Base-by-base conservation (phyloP, 495 filamentous ascomycete species). In the Xylaria scruposa region DNA sequence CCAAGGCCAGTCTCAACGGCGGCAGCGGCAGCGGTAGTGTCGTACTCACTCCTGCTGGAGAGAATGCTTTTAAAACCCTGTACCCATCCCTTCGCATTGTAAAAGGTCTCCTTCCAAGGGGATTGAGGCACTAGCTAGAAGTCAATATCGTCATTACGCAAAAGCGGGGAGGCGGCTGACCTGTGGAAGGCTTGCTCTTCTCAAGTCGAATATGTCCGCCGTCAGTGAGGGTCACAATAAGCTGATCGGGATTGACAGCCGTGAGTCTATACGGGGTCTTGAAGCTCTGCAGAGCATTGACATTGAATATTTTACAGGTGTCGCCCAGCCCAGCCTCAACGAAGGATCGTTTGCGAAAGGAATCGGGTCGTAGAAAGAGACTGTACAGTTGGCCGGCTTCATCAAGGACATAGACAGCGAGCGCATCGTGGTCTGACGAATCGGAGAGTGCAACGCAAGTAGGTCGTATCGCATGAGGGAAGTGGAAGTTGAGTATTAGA, bases 391-490 rank as follows among this genome's bases (percentile, higher is more conserved):
- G 89, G 73, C 92, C 92, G 0, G 85, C 86, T 51, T 88, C 88
- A 68, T 97, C 97, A 74, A 99, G 82, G 62, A 91, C 92, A 81
- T 92, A 97, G 31, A 95, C 88, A 72, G 86, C 91, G 72, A 98
- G 82, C 70, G 90, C 86, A 84, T 97, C 94, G 70, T 91, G 90
- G 33, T 92, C 91, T 69, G 91, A 86, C 38, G 89, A 83, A 76
- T 98, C 97, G 21, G 92, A 89, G 63, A 98, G 88, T 31, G 91
- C 93, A 51, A 98, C 87, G 63, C 94, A 92, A 4, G 87, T 88
- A 21, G 90, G 87, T 65, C 90, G 84, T 59, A 99, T 92, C 9
- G 87, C 79, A 51, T 88, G 85, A 29, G 90, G 86, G 79, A 98
- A 97, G 71, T 87, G 85, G 70, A 99, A 86, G 73, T 92, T 89